Percentiles rank a stretch among this genome's conserved stretches.
Conservation (phyloP, 108 stramenopile genomes). For the Cyclotella cryptica region DNA sequence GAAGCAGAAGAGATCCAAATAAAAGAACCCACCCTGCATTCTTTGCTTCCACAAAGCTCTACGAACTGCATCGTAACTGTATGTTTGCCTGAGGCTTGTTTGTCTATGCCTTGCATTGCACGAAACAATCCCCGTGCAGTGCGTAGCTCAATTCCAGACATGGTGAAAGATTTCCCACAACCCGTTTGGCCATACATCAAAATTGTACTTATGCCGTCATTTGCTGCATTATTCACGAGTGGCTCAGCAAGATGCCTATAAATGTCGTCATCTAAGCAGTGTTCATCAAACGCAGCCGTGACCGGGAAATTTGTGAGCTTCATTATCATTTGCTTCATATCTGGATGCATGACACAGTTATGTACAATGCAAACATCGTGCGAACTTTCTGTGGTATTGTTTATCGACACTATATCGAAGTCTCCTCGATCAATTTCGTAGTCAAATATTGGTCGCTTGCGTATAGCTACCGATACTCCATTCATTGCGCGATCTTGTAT, state of each 20-base stretch:
- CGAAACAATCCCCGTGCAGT: constrained; percentile 49
- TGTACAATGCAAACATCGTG: constrained; percentile 49
- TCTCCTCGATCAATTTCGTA: constrained; percentile 61
- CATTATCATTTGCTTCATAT: constrained; percentile 65
- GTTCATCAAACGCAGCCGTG: constrained; percentile 65
- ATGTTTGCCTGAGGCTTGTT: not conserved
- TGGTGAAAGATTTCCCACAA: constrained; percentile 18
- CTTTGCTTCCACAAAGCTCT: constrained; percentile 63
- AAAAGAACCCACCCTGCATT: constrained; percentile 18
- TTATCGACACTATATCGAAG: constrained; percentile 61
- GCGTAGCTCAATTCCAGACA: constrained; percentile 50
- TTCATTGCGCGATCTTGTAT: constrained; percentile 50
- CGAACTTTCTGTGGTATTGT: constrained; percentile 33
- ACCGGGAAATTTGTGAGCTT: constrained; percentile 48
- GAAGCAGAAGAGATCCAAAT: not conserved
- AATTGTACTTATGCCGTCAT: constrained; percentile 55
- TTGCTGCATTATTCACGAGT: constrained; percentile 50
- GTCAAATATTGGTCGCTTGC: constrained; percentile 72
- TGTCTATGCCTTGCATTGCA: constrained; percentile 10
- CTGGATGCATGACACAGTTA: constrained; percentile 69
- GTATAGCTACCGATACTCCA: constrained; percentile 59
- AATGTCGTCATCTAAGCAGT: constrained; percentile 59
- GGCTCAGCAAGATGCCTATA: constrained; percentile 56
- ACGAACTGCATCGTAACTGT: constrained; percentile 55
- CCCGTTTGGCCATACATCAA: constrained; percentile 77